These are phyloP conservation scores for Tritrichomonas musculus DNA, from an alignment of 208 protist genomes.

Conservation along the genomic window DNA sequence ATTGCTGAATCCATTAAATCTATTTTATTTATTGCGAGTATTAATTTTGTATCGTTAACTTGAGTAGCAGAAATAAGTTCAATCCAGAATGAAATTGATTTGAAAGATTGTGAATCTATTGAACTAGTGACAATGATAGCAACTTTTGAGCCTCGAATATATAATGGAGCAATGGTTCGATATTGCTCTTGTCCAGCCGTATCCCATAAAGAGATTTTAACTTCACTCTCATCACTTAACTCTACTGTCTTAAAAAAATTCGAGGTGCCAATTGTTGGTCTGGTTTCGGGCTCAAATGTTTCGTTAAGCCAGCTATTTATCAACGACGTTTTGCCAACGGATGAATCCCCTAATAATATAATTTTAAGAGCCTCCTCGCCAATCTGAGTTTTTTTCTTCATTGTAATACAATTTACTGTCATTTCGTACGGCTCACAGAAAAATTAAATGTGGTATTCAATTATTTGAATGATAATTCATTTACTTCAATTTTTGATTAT, in stretches of 20 bases:
- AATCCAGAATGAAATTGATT: background rate
- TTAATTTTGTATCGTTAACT: background rate
- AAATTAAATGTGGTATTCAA: no score
- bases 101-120: background rate
- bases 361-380: background rate
- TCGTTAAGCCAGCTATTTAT: background rate
- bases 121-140: background rate
- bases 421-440: no score
- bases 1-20: background rate
- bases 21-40: background rate
- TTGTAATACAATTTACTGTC: no score
- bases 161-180: background rate
- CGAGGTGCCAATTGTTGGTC: background rate
- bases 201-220: background rate
- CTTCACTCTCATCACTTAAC: background rate
- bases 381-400: no score
- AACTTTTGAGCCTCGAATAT: background rate
- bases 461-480: no score
- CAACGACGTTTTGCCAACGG: background rate
- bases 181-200: conserved; percentile 16
- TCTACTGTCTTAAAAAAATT: background rate
- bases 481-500: no score
- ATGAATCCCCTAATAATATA: background rate
- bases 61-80: background rate
- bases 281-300: background rate